These are phyloP conservation scores for Sanghuangporus baumii DNA, from an alignment of 1,284 basidiomycete species.

Conservation along the genomic window DNA sequence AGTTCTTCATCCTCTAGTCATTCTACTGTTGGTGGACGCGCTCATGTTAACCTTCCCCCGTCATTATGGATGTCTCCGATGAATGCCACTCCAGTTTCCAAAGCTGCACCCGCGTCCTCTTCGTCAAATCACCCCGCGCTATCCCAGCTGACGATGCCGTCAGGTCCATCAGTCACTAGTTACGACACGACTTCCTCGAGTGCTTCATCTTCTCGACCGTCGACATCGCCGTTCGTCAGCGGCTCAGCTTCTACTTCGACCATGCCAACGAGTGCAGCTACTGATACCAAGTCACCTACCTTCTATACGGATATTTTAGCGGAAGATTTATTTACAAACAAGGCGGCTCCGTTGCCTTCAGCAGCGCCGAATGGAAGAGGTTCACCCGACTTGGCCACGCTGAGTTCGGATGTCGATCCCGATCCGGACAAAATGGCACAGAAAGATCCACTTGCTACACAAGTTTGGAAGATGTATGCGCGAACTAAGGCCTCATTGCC, in stretches of 20 bases:
- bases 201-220: conserved; percentile 24
- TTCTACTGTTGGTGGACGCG: conserved; percentile 40
- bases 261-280: conserved; percentile 16
- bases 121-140: conserved; percentile 14
- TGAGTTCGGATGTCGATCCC: conserved; percentile 36
- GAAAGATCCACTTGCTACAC: conserved; percentile 88
- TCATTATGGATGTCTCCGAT: conserved; percentile 75
- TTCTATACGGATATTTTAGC: conserved; percentile 63
- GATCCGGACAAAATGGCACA: conserved; percentile 64
- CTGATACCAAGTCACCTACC: conserved; percentile 37
- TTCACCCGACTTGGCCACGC: conserved; percentile 55
- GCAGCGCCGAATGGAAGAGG: conserved; percentile 45
- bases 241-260: conserved; percentile 16
- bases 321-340: conserved; percentile 55
- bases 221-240: conserved; percentile 17
- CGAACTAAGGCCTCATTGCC: conserved; percentile 83
- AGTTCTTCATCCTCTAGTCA: conserved; percentile 18
- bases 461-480: conserved; percentile 97
- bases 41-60: conserved; percentile 53
- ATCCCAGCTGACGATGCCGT: conserved; percentile 17
- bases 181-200: conserved; percentile 27
- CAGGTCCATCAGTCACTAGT: conserved; percentile 15
- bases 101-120: not conserved
- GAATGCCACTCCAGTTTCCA: conserved; percentile 12
- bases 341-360: conserved; percentile 52